Percentiles rank a stretch among this genome's conserved stretches.
phyloP scores from a whole-genome alignment of 1,284 basidiomycete species.

The Farysia itapuensis region DNA sequence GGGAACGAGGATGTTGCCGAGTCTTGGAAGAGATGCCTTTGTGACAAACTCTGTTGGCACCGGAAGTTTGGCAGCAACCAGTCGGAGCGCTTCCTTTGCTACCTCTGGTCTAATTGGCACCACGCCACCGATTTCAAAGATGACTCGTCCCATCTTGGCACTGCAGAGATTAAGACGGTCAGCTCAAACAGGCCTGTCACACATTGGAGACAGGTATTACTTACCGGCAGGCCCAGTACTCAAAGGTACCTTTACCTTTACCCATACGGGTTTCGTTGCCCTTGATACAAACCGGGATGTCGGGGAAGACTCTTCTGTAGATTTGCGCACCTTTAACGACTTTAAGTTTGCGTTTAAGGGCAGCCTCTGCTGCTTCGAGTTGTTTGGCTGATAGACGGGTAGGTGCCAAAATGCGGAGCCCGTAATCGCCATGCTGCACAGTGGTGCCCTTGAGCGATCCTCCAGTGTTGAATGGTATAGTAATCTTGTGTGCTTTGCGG shows the following conservation, averaged over 20 bases:
- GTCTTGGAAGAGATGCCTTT: conserved; percentile 71
- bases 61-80: conserved; percentile 87
- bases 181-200: no score
- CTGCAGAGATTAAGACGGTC: no score
- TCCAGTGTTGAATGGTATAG: conserved; percentile 67
- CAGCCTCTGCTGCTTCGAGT: conserved; percentile 80
- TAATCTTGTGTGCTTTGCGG: conserved; percentile 83
- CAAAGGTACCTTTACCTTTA: conserved; percentile 96
- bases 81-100: conserved; percentile 84
- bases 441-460: conserved; percentile 93
- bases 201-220: conserved; percentile 49
- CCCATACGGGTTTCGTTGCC: conserved; percentile 99
- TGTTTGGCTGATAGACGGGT: conserved; percentile 87
- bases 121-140: conserved; percentile 90
- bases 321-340: conserved; percentile 85
- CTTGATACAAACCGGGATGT: conserved; percentile 96
- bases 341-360: conserved; percentile 88
- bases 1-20: conserved; percentile 66
- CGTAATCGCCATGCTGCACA: conserved; percentile 86
- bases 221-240: conserved; percentile 93
- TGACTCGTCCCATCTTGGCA: conserved; percentile 84
- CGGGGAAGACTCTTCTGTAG: conserved; percentile 88
- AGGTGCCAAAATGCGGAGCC: conserved; percentile 83
- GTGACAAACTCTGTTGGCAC: conserved; percentile 86
- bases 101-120: conserved; percentile 84